Conservation (phyloP, 2,329 filamentous ascomycete species). For the Sclerotinia nivalis region DNA sequence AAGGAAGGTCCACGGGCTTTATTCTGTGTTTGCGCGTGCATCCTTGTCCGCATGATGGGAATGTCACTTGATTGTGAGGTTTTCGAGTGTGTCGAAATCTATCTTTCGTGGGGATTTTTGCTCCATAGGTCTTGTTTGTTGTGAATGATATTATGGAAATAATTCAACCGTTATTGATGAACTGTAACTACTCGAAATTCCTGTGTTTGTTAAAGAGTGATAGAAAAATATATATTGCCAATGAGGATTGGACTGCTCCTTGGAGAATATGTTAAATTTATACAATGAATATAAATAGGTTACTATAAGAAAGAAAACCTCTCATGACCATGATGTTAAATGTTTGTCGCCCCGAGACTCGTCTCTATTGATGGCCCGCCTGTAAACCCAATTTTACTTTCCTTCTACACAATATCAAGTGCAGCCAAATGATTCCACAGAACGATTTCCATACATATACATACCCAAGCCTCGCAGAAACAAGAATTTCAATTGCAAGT, state of each 20-base stretch:
- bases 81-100: not conserved
- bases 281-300: conserved; percentile 12
- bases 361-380: conserved; percentile 6
- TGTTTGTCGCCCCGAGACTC: not conserved
- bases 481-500: not conserved
- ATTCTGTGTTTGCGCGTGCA: not conserved
- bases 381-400: not conserved
- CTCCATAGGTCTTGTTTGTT: not conserved
- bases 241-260: not conserved
- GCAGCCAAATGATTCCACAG: not conserved
- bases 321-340: not conserved
- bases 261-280: not conserved
- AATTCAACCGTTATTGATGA: not conserved
- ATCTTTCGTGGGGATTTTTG: not conserved
- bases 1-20: conserved; percentile 11
- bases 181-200: not conserved
- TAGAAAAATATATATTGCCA: not conserved
- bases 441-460: not conserved
- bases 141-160: not conserved
- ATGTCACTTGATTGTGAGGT: conserved; percentile 14
- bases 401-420: not conserved
- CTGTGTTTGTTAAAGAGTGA: not conserved
- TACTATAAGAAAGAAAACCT: not conserved
- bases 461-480: not conserved
- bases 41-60: conserved; percentile 5